These are phyloP conservation scores for Rhodotorula sp. DNA, from an alignment of 1,284 basidiomycete species.

Conservation along the genomic window DNA sequence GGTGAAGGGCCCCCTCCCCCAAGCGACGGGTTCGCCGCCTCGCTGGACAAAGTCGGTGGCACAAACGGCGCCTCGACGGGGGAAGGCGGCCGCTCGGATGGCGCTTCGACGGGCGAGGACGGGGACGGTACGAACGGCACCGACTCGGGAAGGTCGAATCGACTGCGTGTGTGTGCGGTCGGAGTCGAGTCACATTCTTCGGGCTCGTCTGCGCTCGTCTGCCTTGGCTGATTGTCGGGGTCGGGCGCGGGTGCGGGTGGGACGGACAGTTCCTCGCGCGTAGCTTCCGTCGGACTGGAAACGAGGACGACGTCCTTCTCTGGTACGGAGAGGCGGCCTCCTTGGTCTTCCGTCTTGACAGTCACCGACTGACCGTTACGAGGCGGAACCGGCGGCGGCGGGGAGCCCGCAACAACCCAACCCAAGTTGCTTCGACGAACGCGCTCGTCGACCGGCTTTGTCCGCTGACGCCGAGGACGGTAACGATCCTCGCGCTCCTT, in stretches of 20 bases:
- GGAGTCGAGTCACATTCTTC: neutral
- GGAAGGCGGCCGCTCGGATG: neutral
- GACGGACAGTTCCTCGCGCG: constrained; percentile 5
- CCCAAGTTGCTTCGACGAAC: constrained; percentile 21
- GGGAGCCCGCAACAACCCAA: neutral
- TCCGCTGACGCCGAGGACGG: constrained; percentile 41
- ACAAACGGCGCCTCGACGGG: neutral
- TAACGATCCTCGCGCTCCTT: constrained; percentile 37
- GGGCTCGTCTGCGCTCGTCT: neutral
- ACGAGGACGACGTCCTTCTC: neutral
- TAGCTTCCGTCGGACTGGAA: constrained; percentile 17
- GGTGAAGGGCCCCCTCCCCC: neutral
- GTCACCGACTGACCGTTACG: neutral
- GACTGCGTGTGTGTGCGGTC: neutral
- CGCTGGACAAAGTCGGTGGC: neutral
- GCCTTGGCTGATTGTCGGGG: too few relatives aligned
- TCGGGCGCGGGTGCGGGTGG: neutral
- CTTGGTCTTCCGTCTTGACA: neutral
- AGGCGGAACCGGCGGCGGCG: neutral
- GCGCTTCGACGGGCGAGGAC: neutral
- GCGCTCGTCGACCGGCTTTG: constrained; percentile 41
- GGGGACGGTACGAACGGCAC: neutral
- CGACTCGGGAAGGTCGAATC: neutral
- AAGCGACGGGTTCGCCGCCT: neutral
- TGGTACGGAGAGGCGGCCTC: neutral